Percentiles rank a stretch among this genome's conserved stretches.
Conservation (phyloP, 2,329 filamentous ascomycete genomes). For the Penicillium corylophilum region DNA sequence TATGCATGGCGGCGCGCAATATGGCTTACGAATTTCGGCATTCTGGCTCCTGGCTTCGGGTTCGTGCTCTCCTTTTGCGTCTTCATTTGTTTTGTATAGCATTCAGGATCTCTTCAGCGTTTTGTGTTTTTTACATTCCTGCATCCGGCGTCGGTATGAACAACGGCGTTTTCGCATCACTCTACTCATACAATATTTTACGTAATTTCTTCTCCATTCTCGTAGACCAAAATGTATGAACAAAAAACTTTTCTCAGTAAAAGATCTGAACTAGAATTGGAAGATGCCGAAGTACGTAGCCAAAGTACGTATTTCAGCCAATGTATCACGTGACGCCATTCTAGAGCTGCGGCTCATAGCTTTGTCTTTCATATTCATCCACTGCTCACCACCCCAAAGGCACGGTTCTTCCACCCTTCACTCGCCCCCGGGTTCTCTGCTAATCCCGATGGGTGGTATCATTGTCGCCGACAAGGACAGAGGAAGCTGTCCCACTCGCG, state of each 20-base stretch:
- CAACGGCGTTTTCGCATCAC: slow-evolving; percentile 13
- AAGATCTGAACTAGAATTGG: background rate
- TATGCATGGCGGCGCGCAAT: slow-evolving; percentile 30
- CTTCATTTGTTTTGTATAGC: slow-evolving; percentile 27
- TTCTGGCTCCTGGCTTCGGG: slow-evolving; percentile 26
- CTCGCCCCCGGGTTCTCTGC: slow-evolving; percentile 17
- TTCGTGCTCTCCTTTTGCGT: slow-evolving; percentile 27
- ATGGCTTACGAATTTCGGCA: slow-evolving; percentile 30
- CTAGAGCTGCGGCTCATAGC: slow-evolving; percentile 18
- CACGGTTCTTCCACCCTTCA: slow-evolving; percentile 19
- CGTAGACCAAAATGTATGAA: background rate
- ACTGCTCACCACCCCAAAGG: slow-evolving; percentile 15
- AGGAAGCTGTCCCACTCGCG: slow-evolving; percentile 38
- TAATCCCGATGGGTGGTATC: slow-evolving; percentile 38
- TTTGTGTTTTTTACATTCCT: slow-evolving; percentile 9
- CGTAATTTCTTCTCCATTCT: background rate
- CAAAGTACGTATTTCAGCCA: no score
- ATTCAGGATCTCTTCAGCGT: slow-evolving; percentile 27
- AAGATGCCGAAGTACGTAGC: slow-evolving; percentile 6
- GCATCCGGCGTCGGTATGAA: slow-evolving; percentile 11
- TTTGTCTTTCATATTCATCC: slow-evolving; percentile 10
- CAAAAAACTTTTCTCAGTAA: background rate
- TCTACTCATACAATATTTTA: slow-evolving; percentile 14
- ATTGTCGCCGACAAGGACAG: slow-evolving; percentile 35
- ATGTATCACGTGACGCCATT: slow-evolving; percentile 18